Evolutionary conservation across 1,139 yeast genomes (phyloP).

Genomic region (Zhuliangozyma parablackwelliae): DNA sequence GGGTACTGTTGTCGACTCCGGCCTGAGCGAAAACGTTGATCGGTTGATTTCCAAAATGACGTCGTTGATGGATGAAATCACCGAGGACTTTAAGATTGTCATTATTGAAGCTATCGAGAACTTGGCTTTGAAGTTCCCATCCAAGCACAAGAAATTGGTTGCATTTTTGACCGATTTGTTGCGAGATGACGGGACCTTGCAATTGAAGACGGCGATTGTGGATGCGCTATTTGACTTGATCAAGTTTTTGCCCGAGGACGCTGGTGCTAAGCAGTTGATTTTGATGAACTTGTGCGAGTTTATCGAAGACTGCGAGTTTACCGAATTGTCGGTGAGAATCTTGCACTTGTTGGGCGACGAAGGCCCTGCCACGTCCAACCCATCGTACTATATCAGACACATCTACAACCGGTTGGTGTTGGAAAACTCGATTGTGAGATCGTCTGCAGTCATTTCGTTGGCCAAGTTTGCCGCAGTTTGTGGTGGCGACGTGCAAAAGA

Average conservation of each 20-base stretch:
- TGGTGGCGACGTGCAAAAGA: conserved; percentile 60
- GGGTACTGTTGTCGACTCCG: conserved; percentile 31
- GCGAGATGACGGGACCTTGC: conserved; percentile 86
- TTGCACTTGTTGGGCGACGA: conserved; percentile 89
- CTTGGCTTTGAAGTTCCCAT: conserved; percentile 88
- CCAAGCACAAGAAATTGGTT: conserved; percentile 80
- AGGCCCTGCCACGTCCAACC: conserved; percentile 84
- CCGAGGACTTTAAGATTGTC: conserved; percentile 92
- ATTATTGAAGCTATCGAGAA: conserved; percentile 94
- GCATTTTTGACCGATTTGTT: conserved; percentile 78
- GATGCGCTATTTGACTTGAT: conserved; percentile 90
- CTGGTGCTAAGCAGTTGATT: conserved; percentile 72
- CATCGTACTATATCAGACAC: conserved; percentile 90
- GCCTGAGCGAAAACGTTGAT: conserved; percentile 69
- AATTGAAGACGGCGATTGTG: conserved; percentile 80
- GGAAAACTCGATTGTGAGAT: conserved; percentile 91
- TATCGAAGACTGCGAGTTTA: conserved; percentile 96
- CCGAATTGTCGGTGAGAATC: conserved; percentile 87
- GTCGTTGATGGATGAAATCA: conserved; percentile 86
- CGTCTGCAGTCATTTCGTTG: conserved; percentile 90
- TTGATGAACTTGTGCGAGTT: conserved; percentile 90
- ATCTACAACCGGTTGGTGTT: conserved; percentile 94
- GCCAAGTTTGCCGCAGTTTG: conserved; percentile 86
- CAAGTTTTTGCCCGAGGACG: conserved; percentile 66
- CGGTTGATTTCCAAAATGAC: conserved; percentile 84